Conservation (phyloP, 1,284 basidiomycete genomes). For the Ustilago sp. region DNA sequence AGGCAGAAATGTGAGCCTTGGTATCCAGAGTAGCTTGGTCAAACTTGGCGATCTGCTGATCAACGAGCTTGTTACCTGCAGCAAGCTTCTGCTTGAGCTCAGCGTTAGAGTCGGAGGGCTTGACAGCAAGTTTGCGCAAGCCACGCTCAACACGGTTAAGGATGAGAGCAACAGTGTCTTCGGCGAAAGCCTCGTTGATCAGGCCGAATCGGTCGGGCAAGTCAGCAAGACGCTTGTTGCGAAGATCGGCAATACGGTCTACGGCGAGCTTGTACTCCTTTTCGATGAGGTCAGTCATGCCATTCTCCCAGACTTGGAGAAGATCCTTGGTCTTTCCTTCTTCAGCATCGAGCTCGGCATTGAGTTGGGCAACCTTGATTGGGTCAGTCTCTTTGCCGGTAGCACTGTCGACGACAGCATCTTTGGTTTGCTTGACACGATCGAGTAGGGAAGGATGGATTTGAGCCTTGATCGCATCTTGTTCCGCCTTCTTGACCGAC, state of each 20-base stretch:
- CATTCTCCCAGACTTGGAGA: constrained; percentile 61
- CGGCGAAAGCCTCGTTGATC: constrained; percentile 58
- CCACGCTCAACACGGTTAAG: constrained; percentile 55
- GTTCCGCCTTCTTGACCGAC: constrained; percentile 49
- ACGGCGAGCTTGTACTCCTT: constrained; percentile 59
- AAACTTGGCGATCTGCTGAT: constrained; percentile 50
- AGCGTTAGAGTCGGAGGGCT: constrained; percentile 6
- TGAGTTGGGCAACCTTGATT: constrained; percentile 53
- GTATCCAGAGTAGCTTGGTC: constrained; percentile 40
- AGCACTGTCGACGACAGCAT: constrained; percentile 39
- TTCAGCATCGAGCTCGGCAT: constrained; percentile 60
- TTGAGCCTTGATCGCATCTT: constrained; percentile 52
- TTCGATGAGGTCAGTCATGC: constrained; percentile 54
- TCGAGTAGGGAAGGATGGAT: constrained; percentile 53
- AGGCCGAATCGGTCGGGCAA: constrained; percentile 61
- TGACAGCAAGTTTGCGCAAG: constrained; percentile 46
- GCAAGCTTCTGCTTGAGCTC: constrained; percentile 26
- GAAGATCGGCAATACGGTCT: constrained; percentile 53
- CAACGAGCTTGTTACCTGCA: constrained; percentile 41
- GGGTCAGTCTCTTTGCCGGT: constrained; percentile 41
- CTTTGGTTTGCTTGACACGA: constrained; percentile 54
- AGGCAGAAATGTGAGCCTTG: constrained; percentile 48
- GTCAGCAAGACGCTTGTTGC: constrained; percentile 45
- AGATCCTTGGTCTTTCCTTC: constrained; percentile 49
- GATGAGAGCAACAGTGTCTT: constrained; percentile 54